Percentiles rank a stretch among this genome's conserved stretches.
Conservation (phyloP, 371 early-diverging fungal genomes). For the Basidiobolus heterosporus region DNA sequence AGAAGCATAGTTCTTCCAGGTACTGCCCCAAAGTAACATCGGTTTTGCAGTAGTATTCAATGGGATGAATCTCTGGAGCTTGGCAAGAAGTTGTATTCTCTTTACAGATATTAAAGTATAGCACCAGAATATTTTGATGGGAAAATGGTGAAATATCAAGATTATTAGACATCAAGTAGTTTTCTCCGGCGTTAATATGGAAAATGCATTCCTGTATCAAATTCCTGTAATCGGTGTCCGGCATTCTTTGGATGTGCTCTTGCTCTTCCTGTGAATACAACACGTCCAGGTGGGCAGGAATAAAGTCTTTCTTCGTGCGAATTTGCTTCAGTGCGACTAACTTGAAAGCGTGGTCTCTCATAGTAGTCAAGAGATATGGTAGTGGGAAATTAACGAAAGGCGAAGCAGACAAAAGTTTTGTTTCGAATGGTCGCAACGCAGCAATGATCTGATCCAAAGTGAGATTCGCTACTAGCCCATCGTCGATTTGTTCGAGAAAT, state of each 20-base stretch:
- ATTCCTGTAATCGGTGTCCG: too few relatives aligned
- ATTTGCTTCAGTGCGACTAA: slow-evolving; percentile 9
- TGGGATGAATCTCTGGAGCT: slow-evolving; percentile 47
- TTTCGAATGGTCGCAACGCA: slow-evolving; percentile 29
- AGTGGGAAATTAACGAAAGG: slow-evolving; percentile 63
- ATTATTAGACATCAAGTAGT: too few relatives aligned
- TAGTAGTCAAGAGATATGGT: slow-evolving; percentile 46
- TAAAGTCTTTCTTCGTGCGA: slow-evolving; percentile 7
- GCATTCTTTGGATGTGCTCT: too few relatives aligned
- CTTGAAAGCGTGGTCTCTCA: slow-evolving; percentile 7
- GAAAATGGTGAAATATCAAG: slow-evolving; percentile 35
- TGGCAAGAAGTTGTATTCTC: slow-evolving; percentile 49
- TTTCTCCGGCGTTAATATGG: too few relatives aligned
- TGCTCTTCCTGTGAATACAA: too few relatives aligned
- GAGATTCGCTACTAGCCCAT: background rate
- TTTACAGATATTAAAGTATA: slow-evolving; percentile 53
- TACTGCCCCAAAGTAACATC: slow-evolving; percentile 81
- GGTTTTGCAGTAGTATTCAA: slow-evolving; percentile 62
- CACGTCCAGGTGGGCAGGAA: too few relatives aligned
- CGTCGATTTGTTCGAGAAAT: background rate
- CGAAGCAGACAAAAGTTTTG: slow-evolving; percentile 58
- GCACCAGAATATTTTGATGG: slow-evolving; percentile 48
- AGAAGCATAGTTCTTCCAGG: slow-evolving; percentile 60
- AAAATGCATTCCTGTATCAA: too few relatives aligned
- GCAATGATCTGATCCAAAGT: slow-evolving; percentile 5